Conservation (phyloP, 106 monocot genomes). For the Ottelia alismoides region DNA sequence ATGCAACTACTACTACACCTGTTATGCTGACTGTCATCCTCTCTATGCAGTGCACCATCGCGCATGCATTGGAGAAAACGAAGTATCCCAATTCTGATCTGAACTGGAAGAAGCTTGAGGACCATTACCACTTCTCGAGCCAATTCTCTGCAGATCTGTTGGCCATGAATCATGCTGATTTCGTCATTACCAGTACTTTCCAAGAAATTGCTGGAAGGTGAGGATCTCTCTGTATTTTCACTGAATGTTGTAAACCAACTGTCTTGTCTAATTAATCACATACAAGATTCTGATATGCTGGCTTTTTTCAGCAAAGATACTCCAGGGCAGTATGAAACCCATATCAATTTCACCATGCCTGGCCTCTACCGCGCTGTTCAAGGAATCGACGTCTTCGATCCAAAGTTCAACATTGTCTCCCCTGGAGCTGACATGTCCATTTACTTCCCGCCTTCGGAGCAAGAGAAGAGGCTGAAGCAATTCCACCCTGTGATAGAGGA, state of each 20-base stretch:
- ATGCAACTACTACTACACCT: no score
- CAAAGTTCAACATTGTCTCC: no score
- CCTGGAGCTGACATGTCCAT: conserved; percentile 42
- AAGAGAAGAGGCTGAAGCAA: conserved; percentile 24
- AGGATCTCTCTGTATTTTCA: no score
- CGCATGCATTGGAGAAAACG: conserved; percentile 23
- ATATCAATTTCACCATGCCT: conserved; percentile 44
- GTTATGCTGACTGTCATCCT: no score
- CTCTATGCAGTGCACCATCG: conserved; percentile 27
- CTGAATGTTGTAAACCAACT: no score
- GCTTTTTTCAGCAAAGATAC: conserved; percentile 23
- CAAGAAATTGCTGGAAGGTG: conserved; percentile 3
- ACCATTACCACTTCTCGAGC: conserved; percentile 30
- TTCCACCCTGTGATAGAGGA: conserved; percentile 40
- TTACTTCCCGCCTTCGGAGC: conserved; percentile 31
- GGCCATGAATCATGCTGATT: conserved; percentile 7
- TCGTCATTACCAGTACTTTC: neutral
- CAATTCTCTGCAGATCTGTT: no score
- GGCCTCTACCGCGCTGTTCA: conserved; percentile 46
- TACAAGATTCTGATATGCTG: no score
- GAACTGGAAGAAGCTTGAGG: conserved; percentile 24
- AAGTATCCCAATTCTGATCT: conserved; percentile 22
- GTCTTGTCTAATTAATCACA: no score
- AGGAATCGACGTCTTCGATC: conserved; percentile 44
- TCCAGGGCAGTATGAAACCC: conserved; percentile 34